These are phyloP conservation scores for Boletus pseudo-olivaceus DNA, from an alignment of 768 basidiomycete species.

Conservation along the genomic window DNA sequence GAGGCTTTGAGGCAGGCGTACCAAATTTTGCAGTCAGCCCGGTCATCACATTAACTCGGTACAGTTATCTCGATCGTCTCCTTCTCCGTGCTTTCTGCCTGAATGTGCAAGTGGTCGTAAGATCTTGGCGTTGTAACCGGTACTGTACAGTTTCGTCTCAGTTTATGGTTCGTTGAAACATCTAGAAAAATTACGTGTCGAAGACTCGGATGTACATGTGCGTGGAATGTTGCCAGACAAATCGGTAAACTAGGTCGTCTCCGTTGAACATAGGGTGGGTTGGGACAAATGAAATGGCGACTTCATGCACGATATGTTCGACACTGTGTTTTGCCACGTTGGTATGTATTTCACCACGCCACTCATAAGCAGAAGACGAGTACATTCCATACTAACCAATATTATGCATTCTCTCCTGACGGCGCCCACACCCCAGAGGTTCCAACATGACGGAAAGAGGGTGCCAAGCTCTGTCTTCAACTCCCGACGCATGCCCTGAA, in stretches of 20 bases:
- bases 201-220: not conserved
- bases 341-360: too few species aligned
- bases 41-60: not conserved
- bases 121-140: not conserved
- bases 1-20: not conserved
- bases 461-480: not conserved
- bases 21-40: not conserved
- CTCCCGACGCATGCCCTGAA: not conserved
- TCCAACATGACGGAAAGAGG: not conserved
- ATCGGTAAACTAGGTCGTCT: not conserved
- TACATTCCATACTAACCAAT: too few species aligned
- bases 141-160: not conserved
- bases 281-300: not conserved
- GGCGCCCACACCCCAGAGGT: too few species aligned
- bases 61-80: not conserved
- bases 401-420: not conserved
- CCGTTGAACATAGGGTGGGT: not conserved
- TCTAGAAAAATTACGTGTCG: too few species aligned
- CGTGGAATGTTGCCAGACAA: not conserved
- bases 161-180: too few species aligned
- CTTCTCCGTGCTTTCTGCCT: not conserved
- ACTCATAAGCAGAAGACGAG: too few species aligned
- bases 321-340: not conserved
- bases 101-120: not conserved
- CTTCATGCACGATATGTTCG: not conserved